A percentile compares a stretch with the other conserved stretches of the same genome.
Conservation (phyloP, 2,329 filamentous ascomycete species). For the Phaeomoniella chlamydospora region DNA sequence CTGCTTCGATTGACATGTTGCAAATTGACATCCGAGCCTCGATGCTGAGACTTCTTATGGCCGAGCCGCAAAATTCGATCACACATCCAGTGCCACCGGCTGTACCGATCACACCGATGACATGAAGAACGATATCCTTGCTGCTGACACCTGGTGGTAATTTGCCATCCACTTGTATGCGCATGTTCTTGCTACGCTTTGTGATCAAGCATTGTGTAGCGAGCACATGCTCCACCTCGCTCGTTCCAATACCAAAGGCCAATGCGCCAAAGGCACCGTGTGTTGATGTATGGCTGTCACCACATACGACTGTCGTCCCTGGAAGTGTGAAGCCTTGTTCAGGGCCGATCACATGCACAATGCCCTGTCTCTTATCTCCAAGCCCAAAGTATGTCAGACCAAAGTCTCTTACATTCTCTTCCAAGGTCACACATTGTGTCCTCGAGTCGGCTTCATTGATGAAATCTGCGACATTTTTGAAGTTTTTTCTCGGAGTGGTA, state of each 20-base stretch:
- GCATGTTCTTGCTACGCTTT: slow-evolving; percentile 96
- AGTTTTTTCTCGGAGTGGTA: slow-evolving; percentile 75
- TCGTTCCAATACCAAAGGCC: slow-evolving; percentile 94
- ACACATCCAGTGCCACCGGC: slow-evolving; percentile 88
- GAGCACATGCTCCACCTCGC: slow-evolving; percentile 95
- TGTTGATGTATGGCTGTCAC: slow-evolving; percentile 95
- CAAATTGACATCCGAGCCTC: slow-evolving; percentile 98
- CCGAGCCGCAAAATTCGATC: slow-evolving; percentile 94
- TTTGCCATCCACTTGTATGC: slow-evolving; percentile 84
- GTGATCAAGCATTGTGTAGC: slow-evolving; percentile 93
- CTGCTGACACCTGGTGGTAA: slow-evolving; percentile 83
- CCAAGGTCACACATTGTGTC: slow-evolving; percentile 85
- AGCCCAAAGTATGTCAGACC: slow-evolving; percentile 95
- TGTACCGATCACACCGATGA: slow-evolving; percentile 87
- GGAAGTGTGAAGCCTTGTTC: slow-evolving; percentile 98
- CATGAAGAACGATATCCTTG: slow-evolving; percentile 87
- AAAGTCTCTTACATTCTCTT: slow-evolving; percentile 95
- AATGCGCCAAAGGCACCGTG: slow-evolving; percentile 92
- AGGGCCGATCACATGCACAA: slow-evolving; percentile 95
- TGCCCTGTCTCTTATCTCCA: slow-evolving; percentile 90
- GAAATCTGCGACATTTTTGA: slow-evolving; percentile 88
- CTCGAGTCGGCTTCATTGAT: slow-evolving; percentile 90
- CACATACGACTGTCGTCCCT: slow-evolving; percentile 91
- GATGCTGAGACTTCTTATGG: slow-evolving; percentile 80
- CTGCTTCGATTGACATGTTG: slow-evolving; percentile 98